Percentiles rank a stretch among this genome's conserved stretches.
Evolutionary conservation across 257 asterid species (phyloP).

Genomic region (Apocynum venetum): DNA sequence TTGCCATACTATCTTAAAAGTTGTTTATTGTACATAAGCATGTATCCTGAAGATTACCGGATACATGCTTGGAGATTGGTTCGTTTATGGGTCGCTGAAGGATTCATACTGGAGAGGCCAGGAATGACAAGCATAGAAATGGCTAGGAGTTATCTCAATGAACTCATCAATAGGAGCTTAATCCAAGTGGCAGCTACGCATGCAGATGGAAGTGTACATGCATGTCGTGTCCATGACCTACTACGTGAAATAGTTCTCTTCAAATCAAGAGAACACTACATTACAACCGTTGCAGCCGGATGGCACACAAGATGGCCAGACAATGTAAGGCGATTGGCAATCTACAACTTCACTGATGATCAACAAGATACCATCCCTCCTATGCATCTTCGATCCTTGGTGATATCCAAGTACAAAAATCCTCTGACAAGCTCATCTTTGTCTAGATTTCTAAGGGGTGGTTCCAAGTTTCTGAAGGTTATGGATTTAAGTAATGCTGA

Average conservation of each 20-base stretch:
- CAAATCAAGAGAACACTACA: conserved; percentile 7
- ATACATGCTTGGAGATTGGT: not conserved
- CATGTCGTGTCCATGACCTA: conserved; percentile 11
- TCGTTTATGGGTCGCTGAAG: not conserved
- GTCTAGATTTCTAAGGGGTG: not conserved
- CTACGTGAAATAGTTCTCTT: conserved; percentile 6
- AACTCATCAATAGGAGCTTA: conserved; percentile 12
- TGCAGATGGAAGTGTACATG: not conserved
- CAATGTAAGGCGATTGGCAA: conserved; percentile 6
- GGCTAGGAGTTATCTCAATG: not conserved
- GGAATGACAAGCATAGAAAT: not conserved
- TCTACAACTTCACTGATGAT: not conserved
- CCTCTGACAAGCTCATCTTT: not conserved
- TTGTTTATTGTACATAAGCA: not conserved
- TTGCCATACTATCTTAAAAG: not conserved
- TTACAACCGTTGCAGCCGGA: not conserved
- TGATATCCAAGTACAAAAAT: not conserved
- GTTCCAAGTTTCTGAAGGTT: conserved; percentile 11
- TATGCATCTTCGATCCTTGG: not conserved
- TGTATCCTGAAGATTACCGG: not conserved
- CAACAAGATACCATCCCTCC: not conserved
- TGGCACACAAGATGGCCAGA: not conserved
- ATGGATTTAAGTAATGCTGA: not conserved
- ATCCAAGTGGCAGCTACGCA: not conserved
- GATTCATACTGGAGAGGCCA: not conserved